phyloP scores from a whole-genome alignment of 2,329 filamentous ascomycete genomes.

The Phaeosphaeriaceae sp. region DNA sequence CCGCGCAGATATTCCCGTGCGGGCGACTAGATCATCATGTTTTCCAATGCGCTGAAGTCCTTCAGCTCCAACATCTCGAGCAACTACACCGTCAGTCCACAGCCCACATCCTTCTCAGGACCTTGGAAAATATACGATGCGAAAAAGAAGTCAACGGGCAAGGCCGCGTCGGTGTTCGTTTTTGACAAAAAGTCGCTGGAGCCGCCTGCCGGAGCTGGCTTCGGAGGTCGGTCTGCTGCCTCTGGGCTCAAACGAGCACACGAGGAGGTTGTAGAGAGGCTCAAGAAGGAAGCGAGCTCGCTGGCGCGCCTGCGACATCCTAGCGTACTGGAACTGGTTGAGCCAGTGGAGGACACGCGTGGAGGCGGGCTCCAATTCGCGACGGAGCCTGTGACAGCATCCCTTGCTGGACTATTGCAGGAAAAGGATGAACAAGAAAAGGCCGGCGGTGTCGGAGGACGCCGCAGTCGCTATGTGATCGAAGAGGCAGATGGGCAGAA shows the following conservation, averaged over 20 bases:
- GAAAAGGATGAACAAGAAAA: constrained; percentile 91
- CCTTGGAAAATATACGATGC: constrained; percentile 98
- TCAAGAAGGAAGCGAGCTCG: constrained; percentile 91
- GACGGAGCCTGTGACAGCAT: constrained; percentile 88
- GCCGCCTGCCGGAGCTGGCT: constrained; percentile 63
- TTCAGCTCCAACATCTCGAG: constrained; percentile 91
- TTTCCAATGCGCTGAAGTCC: constrained; percentile 86
- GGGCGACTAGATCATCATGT: constrained; percentile 68
- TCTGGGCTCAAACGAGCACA: constrained; percentile 78
- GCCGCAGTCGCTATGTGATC: constrained; percentile 79
- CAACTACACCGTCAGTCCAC: constrained; percentile 84
- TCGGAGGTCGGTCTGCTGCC: constrained; percentile 65
- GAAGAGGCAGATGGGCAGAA: constrained; percentile 78
- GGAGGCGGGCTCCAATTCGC: constrained; percentile 94
- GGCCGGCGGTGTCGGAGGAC: constrained; percentile 69
- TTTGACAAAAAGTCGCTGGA: constrained; percentile 92
- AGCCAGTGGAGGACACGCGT: constrained; percentile 93
- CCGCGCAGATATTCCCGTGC: constrained; percentile 27
- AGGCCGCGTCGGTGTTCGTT: constrained; percentile 88
- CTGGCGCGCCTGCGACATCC: constrained; percentile 89
- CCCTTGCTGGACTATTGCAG: constrained; percentile 78
- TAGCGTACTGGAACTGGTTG: constrained; percentile 87
- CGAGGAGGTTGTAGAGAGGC: constrained; percentile 87
- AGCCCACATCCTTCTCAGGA: constrained; percentile 79
- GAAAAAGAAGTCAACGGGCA: constrained; percentile 94